Evolutionary conservation across 2,329 filamentous ascomycete genomes (phyloP), one percentile per base, ranked within the genome.

Genomic region (Xylariales sp.): DNA sequence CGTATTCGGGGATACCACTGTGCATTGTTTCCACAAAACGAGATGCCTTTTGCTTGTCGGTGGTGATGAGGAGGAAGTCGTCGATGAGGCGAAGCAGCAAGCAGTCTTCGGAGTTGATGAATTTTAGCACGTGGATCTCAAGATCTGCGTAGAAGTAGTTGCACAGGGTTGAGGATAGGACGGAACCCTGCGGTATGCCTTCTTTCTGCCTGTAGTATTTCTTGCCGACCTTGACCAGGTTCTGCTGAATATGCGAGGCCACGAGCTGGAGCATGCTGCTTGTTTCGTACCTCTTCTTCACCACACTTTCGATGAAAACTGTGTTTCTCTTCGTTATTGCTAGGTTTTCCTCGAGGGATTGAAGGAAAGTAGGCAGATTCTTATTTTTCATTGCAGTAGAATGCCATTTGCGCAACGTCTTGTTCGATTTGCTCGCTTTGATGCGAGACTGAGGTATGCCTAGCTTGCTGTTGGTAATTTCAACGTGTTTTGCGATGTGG

Each of bases 101-200:
- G 36, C 77, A 83, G 24, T 83, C 68, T 4, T 64, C 57, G 0
- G 64, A 55, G 12, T 70, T 52, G 2, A 93, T 63, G 56, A 96
- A 97, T 0, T 56, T 58, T 3, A 97, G 69, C 11, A 83, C 68
- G 19, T 80, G 71, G 5, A 65, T 64, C 61, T 98, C 93, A 2
- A 97, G 76, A 47, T 93, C 82, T 5, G 87, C 90, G 58, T 98
- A 98, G 62, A 97, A 96, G 64, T 95, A 91, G 63, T 89, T 97
- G 70, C 93, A 97, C 4, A 98, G 71, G 29, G 89, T 71, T 31
- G 84, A 86, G 0, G 90, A 96, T 4, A 98, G 60, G 1, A 96
- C 76, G 0, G 90, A 96, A 6, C 93, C 93, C 61, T 98, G 93
- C 0, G 93, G 90, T 28, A 98, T 97, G 11, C 93, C 93, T 16